phyloP scores from a whole-genome alignment of 169 alveolate genomes.

The Nephromyces sp. region DNA sequence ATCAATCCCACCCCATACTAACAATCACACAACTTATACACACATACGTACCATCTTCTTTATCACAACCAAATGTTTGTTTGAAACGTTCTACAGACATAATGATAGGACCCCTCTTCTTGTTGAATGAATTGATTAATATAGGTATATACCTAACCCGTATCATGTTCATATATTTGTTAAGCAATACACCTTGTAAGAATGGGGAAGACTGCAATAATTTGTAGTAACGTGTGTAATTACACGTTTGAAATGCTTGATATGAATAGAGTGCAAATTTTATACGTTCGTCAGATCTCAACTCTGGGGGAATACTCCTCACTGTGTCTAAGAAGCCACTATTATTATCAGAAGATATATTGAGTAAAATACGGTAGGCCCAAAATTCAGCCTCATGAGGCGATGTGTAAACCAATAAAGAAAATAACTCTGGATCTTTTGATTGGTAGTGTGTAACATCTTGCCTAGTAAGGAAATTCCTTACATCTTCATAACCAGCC shows the following conservation, averaged over 20 bases:
- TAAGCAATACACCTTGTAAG: constrained; percentile 9
- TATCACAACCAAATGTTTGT: neutral
- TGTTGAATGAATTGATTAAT: neutral
- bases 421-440: constrained; percentile 11
- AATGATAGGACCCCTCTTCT: neutral
- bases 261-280: constrained; percentile 20
- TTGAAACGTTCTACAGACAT: neutral
- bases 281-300: constrained; percentile 13
- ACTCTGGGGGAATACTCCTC: constrained; percentile 19
- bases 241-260: constrained; percentile 2
- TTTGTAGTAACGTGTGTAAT: constrained; percentile 9
- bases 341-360: constrained; percentile 3
- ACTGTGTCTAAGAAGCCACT: constrained; percentile 11
- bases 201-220: constrained; percentile 2
- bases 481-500: constrained; percentile 66
- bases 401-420: constrained; percentile 49
- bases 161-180: constrained; percentile 16
- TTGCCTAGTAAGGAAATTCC: constrained; percentile 11
- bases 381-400: constrained; percentile 72
- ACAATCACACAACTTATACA: too few relatives aligned
- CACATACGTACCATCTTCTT: neutral
- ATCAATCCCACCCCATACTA: too few relatives aligned
- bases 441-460: neutral
- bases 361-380: constrained; percentile 59
- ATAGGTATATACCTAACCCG: constrained; percentile 11